Evolutionary conservation across 1,284 basidiomycete species (phyloP), one percentile per base, ranked within the genome.

Genomic region (Somion occarium): DNA sequence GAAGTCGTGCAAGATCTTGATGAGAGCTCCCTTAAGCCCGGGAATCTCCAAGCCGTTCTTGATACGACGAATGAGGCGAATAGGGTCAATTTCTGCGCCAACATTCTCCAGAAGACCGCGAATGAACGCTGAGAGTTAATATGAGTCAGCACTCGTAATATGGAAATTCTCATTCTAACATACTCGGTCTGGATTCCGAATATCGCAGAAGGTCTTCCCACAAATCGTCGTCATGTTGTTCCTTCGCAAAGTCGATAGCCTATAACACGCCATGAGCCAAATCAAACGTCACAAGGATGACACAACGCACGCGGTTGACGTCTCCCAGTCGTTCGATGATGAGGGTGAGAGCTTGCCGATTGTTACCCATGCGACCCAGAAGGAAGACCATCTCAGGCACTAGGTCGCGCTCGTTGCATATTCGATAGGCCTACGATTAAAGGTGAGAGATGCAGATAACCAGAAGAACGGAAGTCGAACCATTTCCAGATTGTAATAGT

Each of bases 161-260:
- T 4, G 18, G 26, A n/a, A n/a, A n/a, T n/a, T n/a, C n/a, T n/a
- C n/a, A 27, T 44, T 15, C 48, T 26, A 3, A 66, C 78, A 49
- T 53, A 92, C 90, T 71, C 38, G 96, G 97, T 53, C 92, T 76
- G 15, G 91, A 93, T 68, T 98, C 96, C 0, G 96, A 96, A 64
- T 99, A 98, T 53, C 79, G 83, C 19, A 99, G 73, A 11, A 99
- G 77, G 65, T 98, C 94, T 63, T 98, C 96, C 97, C 97, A 99
- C 0, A 99, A 81, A 66, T 99, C 97, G 57, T 94, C 87, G 60
- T 99, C 97, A 53, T 88, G 89, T 67, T 98, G 96, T 66, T 98
- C 95, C 64, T 96, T 96, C 0, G 95, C 96, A 64, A 99, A 99
- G 54, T 98, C 95, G 61, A 99, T 98, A 0, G 96, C 95, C 90